Conservation (phyloP, 148 eudicot genomes). For the Rhododendron griersonianum region DNA sequence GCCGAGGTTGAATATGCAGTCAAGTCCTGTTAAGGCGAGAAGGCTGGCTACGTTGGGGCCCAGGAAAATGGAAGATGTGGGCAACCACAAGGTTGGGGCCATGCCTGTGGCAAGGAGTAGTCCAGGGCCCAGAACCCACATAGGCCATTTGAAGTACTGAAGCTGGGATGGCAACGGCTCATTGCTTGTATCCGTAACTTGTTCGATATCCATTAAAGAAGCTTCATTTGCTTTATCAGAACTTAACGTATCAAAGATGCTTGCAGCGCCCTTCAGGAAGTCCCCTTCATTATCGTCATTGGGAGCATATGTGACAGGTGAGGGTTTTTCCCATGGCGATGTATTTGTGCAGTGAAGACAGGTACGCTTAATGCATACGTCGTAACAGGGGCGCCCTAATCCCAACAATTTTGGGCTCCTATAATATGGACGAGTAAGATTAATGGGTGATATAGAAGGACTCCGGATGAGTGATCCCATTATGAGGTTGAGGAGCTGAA, state of each 20-base stretch:
- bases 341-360: constrained; percentile 44
- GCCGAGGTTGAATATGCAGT: constrained; percentile 93
- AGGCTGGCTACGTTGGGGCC: constrained; percentile 93
- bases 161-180: constrained; percentile 29
- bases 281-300: constrained; percentile 43
- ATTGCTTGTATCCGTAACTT: constrained; percentile 18
- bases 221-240: constrained; percentile 34
- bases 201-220: constrained; percentile 28
- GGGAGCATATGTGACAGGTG: constrained; percentile 54
- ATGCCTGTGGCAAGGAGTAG: constrained; percentile 82
- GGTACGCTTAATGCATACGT: constrained; percentile 15
- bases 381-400: constrained; percentile 17
- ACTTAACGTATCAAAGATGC: constrained; percentile 54
- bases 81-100: constrained; percentile 94
- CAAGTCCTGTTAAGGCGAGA: constrained; percentile 75
- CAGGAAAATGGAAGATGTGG: constrained; percentile 75
- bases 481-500: neutral
- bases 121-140: constrained; percentile 89
- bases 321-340: constrained; percentile 68
- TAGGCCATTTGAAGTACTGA: constrained; percentile 63
- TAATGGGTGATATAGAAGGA: constrained; percentile 14
- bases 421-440: neutral
- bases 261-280: constrained; percentile 33
- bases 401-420: constrained; percentile 15
- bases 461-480: constrained; percentile 25